These are phyloP conservation scores for Cochlearia excelsa DNA, from an alignment of 345 rosid species.

Conservation along the genomic window DNA sequence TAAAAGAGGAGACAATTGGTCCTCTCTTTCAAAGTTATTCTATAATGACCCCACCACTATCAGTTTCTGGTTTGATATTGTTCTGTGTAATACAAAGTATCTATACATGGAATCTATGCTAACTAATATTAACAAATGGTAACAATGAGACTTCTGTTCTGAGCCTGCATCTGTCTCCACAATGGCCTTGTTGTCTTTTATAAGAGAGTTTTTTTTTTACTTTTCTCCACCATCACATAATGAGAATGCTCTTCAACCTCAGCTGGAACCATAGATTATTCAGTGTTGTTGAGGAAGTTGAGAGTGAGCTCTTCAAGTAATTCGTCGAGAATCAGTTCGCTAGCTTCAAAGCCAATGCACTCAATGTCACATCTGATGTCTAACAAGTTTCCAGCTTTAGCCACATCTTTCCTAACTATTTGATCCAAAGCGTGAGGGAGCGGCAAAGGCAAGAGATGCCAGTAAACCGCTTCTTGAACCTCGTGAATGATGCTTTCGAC, in stretches of 20 bases:
- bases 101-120: conserved; percentile 27
- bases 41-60: conserved; percentile 27
- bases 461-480: conserved; percentile 63
- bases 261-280: conserved; percentile 27
- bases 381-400: conserved; percentile 71
- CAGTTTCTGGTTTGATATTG: conserved; percentile 16
- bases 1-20: conserved; percentile 26
- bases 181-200: conserved; percentile 16
- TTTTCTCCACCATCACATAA: conserved; percentile 18
- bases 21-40: conserved; percentile 29
- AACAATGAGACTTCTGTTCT: conserved; percentile 14
- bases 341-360: conserved; percentile 47
- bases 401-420: conserved; percentile 75
- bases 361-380: conserved; percentile 55
- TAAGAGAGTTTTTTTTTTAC: conserved; percentile 1
- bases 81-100: conserved; percentile 31
- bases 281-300: conserved; percentile 5
- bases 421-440: conserved; percentile 72
- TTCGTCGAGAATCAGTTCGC: conserved; percentile 62
- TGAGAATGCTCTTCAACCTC: conserved; percentile 22
- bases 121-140: conserved; percentile 30
- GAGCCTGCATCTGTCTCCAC: conserved; percentile 17
- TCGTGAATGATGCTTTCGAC: conserved; percentile 47
- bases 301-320: conserved; percentile 53
- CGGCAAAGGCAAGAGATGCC: conserved; percentile 69